Evolutionary conservation across 192 early-diverging fungal species (phyloP).

Genomic region (Coemansia sp.): DNA sequence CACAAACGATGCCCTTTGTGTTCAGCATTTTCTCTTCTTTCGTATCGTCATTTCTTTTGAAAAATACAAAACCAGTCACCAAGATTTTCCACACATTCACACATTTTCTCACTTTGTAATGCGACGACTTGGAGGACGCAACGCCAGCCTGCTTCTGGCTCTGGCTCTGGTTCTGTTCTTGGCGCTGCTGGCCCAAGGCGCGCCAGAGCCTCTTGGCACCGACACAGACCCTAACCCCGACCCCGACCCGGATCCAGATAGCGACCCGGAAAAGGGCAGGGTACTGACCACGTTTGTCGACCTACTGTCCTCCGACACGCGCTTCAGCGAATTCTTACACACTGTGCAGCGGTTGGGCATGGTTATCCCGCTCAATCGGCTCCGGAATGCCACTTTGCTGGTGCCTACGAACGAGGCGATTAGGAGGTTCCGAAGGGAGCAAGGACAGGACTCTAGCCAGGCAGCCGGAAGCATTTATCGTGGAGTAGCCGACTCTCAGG

Average conservation of each 20-base stretch:
- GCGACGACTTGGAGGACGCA: slow-evolving; percentile 7
- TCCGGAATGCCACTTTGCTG: slow-evolving; percentile 62
- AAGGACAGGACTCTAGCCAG: slow-evolving; percentile 11
- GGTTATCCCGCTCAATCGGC: slow-evolving; percentile 58
- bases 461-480: slow-evolving; percentile 28
- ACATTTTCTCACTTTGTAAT: neutral
- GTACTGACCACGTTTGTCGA: slow-evolving; percentile 57
- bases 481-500: slow-evolving; percentile 44
- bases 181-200: neutral
- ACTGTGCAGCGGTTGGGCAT: slow-evolving; percentile 61
- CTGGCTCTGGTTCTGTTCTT: slow-evolving; percentile 6
- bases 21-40: too few species aligned
- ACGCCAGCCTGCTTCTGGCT: neutral
- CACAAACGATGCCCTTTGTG: too few species aligned
- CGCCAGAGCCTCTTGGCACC: neutral
- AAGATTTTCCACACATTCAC: neutral
- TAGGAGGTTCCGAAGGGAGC: slow-evolving; percentile 32
- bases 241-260: slow-evolving; percentile 5
- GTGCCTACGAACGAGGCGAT: slow-evolving; percentile 65
- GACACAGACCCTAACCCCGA: slow-evolving; percentile 9
- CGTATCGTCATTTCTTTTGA: neutral
- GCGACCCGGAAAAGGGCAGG: neutral
- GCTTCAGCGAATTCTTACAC: slow-evolving; percentile 58
- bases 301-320: slow-evolving; percentile 58
- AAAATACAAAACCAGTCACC: too few species aligned